These are phyloP conservation scores for Carex arenaria DNA, from an alignment of 202 grass and related monocot genomes.

Conservation along the genomic window DNA sequence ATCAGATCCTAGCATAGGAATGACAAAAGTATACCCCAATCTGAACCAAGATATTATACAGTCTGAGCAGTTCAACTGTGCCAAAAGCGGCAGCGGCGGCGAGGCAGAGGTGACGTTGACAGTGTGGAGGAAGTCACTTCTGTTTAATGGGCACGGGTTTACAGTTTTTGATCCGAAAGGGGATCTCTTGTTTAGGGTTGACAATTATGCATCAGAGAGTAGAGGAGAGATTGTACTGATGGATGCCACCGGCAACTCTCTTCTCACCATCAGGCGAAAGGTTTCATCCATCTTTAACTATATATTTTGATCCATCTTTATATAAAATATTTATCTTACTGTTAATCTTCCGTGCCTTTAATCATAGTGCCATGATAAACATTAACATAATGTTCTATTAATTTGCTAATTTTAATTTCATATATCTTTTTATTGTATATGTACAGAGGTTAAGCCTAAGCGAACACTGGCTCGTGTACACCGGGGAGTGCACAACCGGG, in stretches of 20 bases:
- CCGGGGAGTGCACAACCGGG: constrained; percentile 41
- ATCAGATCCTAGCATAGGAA: neutral
- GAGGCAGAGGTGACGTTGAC: constrained; percentile 46
- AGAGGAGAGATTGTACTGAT: constrained; percentile 73
- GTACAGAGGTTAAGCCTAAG: constrained; percentile 61
- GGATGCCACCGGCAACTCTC: constrained; percentile 59
- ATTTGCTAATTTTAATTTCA: neutral
- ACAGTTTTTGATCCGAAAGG: constrained; percentile 65
- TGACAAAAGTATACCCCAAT: constrained; percentile 77
- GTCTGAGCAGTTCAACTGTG: neutral
- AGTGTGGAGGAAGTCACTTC: constrained; percentile 76
- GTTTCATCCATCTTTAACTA: constrained; percentile 28
- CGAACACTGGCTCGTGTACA: constrained; percentile 66
- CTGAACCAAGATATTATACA: neutral
- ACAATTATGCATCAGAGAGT: constrained; percentile 47
- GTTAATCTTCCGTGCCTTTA: neutral
- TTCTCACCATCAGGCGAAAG: constrained; percentile 78
- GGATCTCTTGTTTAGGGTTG: constrained; percentile 68
- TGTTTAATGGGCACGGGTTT: constrained; percentile 89
- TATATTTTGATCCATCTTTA: neutral
- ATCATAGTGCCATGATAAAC: neutral
- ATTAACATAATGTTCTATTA: neutral
- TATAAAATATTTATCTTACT: neutral
- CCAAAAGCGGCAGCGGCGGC: neutral
- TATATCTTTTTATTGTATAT: neutral